Evolutionary conservation across 202 grass and related monocot genomes (phyloP), one percentile per base, ranked within the genome.

Genomic region (Alloteropsis angusta): DNA sequence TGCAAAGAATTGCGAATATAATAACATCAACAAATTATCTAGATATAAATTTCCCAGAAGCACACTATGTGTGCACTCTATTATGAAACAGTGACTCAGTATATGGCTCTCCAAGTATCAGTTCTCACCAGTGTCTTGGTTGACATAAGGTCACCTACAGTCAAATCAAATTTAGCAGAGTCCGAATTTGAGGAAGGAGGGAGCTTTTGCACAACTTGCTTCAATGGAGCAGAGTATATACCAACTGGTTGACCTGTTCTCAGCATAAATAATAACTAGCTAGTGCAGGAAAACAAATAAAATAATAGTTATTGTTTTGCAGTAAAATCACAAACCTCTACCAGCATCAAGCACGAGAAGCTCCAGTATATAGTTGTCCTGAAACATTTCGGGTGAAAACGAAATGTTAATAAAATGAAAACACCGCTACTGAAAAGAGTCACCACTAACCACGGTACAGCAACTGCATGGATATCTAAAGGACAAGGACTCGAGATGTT

Each of bases 361-460:
- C 83, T 98, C 92, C 84, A 98, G 38, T 72, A 86, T 71, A 84
- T 84, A 95, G 85, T 79, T 76, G 9, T 95, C 95, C 95, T 98
- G 81, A 68, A 83, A 80, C 19, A 46, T 87, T 80, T 75, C 30
- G 11, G 53, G 22, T 56, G 64, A 45, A 60, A 55, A 84, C 35
- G 22, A 68, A 81, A 83, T 54, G 19, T 80, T 58, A 87, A 49
- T 74, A 50, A 73, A 78, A 66, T 65, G 38, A 56, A 73, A 45
- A 81, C 65, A 63, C 74, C 5, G 28, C 53, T 57, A 50, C 68
- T 35, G 67, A 36, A 57, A n/a, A n/a, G 56, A 57, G 10, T 57
- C 23, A 68, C 35, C 42, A 61, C 60, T 78, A 34, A 71, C 55
- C 71, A 71, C 32, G 80, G 32, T 46, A 80, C 57, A 69, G 71